phyloP scores from a whole-genome alignment of 1,284 basidiomycete species.

The Ganoderma lingzhi region DNA sequence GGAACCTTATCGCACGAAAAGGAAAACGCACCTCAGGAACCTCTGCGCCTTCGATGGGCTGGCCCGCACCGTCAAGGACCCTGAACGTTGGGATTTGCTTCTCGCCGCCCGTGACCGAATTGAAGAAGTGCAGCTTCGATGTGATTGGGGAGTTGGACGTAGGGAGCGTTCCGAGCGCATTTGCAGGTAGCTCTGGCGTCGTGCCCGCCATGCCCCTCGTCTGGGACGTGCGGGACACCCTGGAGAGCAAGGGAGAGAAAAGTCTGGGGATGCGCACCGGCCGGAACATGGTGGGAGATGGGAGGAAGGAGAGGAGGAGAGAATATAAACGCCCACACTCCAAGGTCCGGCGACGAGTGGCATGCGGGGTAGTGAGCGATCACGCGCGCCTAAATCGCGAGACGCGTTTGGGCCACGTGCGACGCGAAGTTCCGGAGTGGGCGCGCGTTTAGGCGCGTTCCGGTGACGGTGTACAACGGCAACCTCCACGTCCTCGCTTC shows the following conservation, averaged over 20 bases:
- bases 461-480: not conserved
- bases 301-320: slow-evolving; percentile 7
- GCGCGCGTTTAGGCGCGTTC: not conserved
- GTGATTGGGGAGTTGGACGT: slow-evolving; percentile 73
- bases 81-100: slow-evolving; percentile 83
- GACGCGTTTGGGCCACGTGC: slow-evolving; percentile 12
- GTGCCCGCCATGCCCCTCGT: slow-evolving; percentile 36
- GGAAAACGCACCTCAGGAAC: slow-evolving; percentile 68
- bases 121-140: slow-evolving; percentile 77
- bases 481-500: slow-evolving; percentile 7
- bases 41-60: slow-evolving; percentile 74
- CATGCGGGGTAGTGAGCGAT: slow-evolving; percentile 9
- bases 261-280: slow-evolving; percentile 29
- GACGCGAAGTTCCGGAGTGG: not conserved
- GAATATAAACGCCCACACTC: slow-evolving; percentile 7
- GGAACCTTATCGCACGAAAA: not conserved
- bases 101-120: slow-evolving; percentile 68
- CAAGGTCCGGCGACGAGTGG: slow-evolving; percentile 6
- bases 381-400: not conserved
- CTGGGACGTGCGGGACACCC: slow-evolving; percentile 16
- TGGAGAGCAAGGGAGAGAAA: slow-evolving; percentile 16
- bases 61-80: slow-evolving; percentile 81
- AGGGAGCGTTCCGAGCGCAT: slow-evolving; percentile 50
- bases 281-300: slow-evolving; percentile 31
- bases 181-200: slow-evolving; percentile 35